A percentile compares a stretch with the other conserved stretches of the same genome.
These are phyloP conservation scores for Cicer arietinum DNA, from an alignment of 306 rosid genomes.

Conservation along the genomic window DNA sequence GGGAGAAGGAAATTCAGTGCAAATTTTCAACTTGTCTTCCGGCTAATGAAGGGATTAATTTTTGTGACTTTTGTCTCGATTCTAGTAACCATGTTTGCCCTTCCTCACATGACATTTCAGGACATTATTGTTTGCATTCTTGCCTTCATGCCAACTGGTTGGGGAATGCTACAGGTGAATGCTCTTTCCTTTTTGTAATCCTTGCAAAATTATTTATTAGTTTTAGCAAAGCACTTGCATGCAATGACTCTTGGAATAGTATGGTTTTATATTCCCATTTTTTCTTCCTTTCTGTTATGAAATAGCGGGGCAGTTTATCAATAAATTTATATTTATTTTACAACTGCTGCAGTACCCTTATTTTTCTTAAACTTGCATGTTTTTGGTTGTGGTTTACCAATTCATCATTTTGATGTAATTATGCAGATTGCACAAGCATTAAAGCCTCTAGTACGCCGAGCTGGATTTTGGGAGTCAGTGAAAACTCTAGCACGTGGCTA, in stretches of 20 bases:
- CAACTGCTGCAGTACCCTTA: slow-evolving; percentile 19
- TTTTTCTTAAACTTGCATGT: slow-evolving; percentile 9
- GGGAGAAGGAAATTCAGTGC: slow-evolving; percentile 95
- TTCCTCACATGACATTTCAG: slow-evolving; percentile 84
- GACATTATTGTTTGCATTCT: slow-evolving; percentile 95
- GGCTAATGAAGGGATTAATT: slow-evolving; percentile 89
- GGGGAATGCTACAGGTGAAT: slow-evolving; percentile 94
- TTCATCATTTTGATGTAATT: not conserved
- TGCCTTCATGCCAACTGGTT: slow-evolving; percentile 99
- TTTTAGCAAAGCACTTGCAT: slow-evolving; percentile 1
- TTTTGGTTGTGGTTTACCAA: not conserved
- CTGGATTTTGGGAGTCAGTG: slow-evolving; percentile 91
- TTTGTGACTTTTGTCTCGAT: slow-evolving; percentile 82
- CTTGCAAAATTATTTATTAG: not conserved
- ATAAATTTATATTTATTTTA: slow-evolving; percentile 4
- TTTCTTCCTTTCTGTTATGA: not conserved
- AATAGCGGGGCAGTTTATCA: not conserved
- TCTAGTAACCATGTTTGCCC: slow-evolving; percentile 78
- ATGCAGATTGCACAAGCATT: slow-evolving; percentile 89
- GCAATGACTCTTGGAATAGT: not conserved
- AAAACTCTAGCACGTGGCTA: slow-evolving; percentile 88
- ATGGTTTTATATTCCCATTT: not conserved
- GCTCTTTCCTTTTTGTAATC: slow-evolving; percentile 7
- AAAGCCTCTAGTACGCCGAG: slow-evolving; percentile 67
- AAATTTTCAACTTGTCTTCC: slow-evolving; percentile 86